Evolutionary conservation across 345 rosid genomes (phyloP).

Genomic region (Hevea brasiliensis): DNA sequence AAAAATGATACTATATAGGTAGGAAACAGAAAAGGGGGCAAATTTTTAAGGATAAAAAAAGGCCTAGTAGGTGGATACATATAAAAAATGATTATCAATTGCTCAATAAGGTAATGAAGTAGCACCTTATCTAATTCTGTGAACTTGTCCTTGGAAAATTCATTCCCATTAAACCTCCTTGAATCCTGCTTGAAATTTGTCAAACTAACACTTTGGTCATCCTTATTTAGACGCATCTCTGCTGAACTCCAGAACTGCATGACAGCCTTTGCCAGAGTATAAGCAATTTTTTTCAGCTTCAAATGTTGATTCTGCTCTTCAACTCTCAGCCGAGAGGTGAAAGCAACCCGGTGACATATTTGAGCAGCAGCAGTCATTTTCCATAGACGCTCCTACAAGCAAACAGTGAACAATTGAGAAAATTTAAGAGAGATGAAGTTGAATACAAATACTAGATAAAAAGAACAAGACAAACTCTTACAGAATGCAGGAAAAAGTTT

Average conservation of each 20-base stretch:
- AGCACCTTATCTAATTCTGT: slow-evolving; percentile 43
- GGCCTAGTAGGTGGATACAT: background rate
- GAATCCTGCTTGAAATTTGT: slow-evolving; percentile 31
- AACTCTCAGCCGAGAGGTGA: slow-evolving; percentile 57
- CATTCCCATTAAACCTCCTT: slow-evolving; percentile 25
- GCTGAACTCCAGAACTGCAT: slow-evolving; percentile 85
- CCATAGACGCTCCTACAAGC: slow-evolving; percentile 92
- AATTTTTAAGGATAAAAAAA: background rate
- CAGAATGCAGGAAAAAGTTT: background rate
- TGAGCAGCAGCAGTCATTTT: slow-evolving; percentile 95
- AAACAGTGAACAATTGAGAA: slow-evolving; percentile 4
- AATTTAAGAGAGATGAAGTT: background rate
- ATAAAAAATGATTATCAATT: background rate
- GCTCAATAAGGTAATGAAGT: slow-evolving; percentile 11
- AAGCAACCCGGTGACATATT: slow-evolving; percentile 69
- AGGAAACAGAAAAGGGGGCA: background rate
- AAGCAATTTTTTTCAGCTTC: slow-evolving; percentile 65
- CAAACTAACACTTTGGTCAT: slow-evolving; percentile 30
- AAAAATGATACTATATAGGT: background rate
- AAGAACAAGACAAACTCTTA: background rate
- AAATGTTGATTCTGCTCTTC: slow-evolving; percentile 47
- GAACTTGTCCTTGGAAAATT: slow-evolving; percentile 36
- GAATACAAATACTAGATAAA: background rate
- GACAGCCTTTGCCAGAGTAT: slow-evolving; percentile 71
- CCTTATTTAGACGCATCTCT: slow-evolving; percentile 45